These are phyloP conservation scores for Chenopodium berlandieri DNA, from an alignment of 148 eudicot species.

Conservation along the genomic window DNA sequence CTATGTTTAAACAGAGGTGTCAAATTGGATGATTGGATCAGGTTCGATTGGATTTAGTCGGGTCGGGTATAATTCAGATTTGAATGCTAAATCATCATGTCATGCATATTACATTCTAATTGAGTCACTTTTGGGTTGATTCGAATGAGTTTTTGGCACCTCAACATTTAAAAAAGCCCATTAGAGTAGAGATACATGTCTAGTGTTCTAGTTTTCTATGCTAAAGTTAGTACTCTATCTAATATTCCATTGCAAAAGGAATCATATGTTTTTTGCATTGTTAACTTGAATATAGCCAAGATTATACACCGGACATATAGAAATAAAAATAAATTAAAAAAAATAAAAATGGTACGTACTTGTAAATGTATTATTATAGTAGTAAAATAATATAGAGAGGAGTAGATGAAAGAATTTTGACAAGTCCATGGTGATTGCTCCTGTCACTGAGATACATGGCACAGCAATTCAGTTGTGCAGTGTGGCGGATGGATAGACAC, in stretches of 20 bases:
- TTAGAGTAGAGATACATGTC: not conserved
- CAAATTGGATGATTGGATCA: too few relatives aligned
- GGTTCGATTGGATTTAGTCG: too few relatives aligned
- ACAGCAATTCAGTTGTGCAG: constrained; percentile 45
- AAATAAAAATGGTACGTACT: too few relatives aligned
- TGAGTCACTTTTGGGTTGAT: too few relatives aligned
- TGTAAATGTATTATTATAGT: not conserved
- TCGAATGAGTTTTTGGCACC: too few relatives aligned
- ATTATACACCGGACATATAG: not conserved
- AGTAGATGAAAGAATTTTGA: constrained; percentile 18
- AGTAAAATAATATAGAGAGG: not conserved
- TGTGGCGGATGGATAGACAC: constrained; percentile 25
- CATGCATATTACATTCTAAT: too few relatives aligned
- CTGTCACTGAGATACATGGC: constrained; percentile 29
- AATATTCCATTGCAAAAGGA: not conserved
- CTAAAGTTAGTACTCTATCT: not conserved
- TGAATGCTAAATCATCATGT: too few relatives aligned
- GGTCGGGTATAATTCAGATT: too few relatives aligned
- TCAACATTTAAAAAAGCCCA: too few relatives aligned
- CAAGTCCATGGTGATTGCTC: constrained; percentile 34
- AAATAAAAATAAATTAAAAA: not conserved
- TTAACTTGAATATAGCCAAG: not conserved
- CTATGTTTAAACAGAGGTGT: too few relatives aligned
- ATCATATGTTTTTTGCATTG: not conserved
- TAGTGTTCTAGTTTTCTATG: not conserved